Percentiles rank a stretch among this genome's conserved stretches.
These are phyloP conservation scores for Pseudonitzschia delicatissima DNA, from an alignment of 108 stramenopile species.

Conservation along the genomic window DNA sequence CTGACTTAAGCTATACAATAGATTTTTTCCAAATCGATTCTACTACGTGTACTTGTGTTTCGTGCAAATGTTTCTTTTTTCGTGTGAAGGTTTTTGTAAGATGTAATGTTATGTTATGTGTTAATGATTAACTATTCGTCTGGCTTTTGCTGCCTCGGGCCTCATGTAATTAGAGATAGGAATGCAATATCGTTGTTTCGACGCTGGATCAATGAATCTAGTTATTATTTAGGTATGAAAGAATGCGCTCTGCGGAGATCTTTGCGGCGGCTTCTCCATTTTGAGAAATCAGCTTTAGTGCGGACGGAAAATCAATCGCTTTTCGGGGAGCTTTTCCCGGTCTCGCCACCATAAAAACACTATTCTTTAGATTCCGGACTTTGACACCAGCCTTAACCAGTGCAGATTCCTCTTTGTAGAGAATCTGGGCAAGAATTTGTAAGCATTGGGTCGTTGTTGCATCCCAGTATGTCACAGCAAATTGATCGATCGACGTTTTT, in stretches of 20 bases:
- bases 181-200: no score
- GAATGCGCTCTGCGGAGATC: conserved; percentile 14
- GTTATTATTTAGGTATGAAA: conserved; percentile 5
- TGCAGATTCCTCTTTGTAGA: conserved; percentile 10
- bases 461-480: conserved; percentile 49
- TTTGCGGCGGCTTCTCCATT: conserved; percentile 15
- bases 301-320: conserved; percentile 37
- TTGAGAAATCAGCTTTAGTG: conserved; percentile 17
- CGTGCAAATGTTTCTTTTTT: no score
- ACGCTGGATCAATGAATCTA: neutral
- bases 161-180: no score
- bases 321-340: conserved; percentile 61
- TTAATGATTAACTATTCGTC: no score
- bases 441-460: conserved; percentile 59
- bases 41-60: no score
- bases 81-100: no score
- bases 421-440: conserved; percentile 36
- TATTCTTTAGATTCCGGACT: conserved; percentile 21
- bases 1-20: no score
- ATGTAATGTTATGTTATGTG: no score
- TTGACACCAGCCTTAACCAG: conserved; percentile 12
- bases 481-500: conserved; percentile 28
- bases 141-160: no score
- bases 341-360: conserved; percentile 50
- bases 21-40: no score